These are phyloP conservation scores for Sphagnum fallax DNA, from an alignment of 228 moss, liverwort and hornwort species.

Conservation along the genomic window DNA sequence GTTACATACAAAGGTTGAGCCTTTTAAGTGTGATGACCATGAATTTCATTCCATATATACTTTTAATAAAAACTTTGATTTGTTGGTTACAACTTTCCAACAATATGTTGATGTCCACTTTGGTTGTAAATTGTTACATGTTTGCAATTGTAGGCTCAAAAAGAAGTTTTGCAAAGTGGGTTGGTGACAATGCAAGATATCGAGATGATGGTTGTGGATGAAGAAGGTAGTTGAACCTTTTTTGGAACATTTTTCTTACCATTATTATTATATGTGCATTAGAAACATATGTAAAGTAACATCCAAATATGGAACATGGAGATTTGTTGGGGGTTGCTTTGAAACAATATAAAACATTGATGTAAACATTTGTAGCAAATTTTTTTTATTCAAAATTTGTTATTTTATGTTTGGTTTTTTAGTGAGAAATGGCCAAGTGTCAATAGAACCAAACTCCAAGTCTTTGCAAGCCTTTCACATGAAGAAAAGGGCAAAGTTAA, in stretches of 20 bases:
- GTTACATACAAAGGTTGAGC: too few relatives aligned
- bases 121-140: background rate
- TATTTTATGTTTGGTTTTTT: background rate
- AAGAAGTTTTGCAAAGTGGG: conserved; percentile 64
- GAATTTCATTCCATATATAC: too few relatives aligned
- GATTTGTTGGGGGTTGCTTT: too few relatives aligned
- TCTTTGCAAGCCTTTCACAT: conserved; percentile 57
- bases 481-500: conserved; percentile 73
- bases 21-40: too few relatives aligned
- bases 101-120: too few relatives aligned
- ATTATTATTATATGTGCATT: too few relatives aligned
- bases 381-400: background rate
- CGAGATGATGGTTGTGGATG: conserved; percentile 86
- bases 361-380: background rate
- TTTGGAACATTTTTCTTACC: too few relatives aligned
- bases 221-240: conserved; percentile 22
- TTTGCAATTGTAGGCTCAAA: conserved; percentile 45
- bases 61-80: too few relatives aligned
- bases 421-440: conserved; percentile 31
- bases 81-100: too few relatives aligned
- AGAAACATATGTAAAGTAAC: too few relatives aligned
- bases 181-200: conserved; percentile 79
- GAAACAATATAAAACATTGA: too few relatives aligned
- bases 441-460: conserved; percentile 34
- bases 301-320: too few relatives aligned